Conservation (phyloP, 2,329 filamentous ascomycete species). For the Calonectria naviculata region DNA sequence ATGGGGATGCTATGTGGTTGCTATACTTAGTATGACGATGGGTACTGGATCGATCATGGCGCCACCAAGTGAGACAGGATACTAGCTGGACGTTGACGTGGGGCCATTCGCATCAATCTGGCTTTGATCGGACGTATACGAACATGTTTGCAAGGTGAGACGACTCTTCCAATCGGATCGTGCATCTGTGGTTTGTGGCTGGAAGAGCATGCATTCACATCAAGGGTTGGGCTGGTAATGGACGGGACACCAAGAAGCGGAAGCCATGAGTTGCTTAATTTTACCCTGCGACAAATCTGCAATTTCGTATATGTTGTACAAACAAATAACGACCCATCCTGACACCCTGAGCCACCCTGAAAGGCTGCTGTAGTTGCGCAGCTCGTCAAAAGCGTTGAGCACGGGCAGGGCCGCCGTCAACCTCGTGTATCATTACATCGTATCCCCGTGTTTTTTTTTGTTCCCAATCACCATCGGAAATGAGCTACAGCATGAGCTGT, state of each 20-base stretch:
- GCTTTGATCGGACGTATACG: neutral
- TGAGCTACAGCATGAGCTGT: neutral
- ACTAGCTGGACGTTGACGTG: neutral
- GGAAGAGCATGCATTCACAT: neutral
- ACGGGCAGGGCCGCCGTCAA: constrained; percentile 2
- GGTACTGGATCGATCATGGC: neutral
- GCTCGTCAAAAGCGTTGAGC: constrained; percentile 11
- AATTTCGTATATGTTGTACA: constrained; percentile 24
- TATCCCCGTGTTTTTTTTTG: constrained; percentile 16
- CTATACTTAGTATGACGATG: neutral
- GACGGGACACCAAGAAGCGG: neutral
- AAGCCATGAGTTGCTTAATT: constrained; percentile 31
- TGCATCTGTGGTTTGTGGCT: neutral
- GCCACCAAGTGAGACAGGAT: constrained; percentile 5
- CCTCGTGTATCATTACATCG: constrained; percentile 17
- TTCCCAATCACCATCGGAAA: constrained; percentile 14
- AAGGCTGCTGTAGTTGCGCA: neutral
- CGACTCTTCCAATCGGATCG: constrained; percentile 3
- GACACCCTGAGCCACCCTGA: constrained; percentile 19
- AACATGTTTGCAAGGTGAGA: constrained; percentile 1
- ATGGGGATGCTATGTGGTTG: neutral
- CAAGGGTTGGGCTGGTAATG: neutral
- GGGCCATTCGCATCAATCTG: neutral
- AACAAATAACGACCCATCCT: constrained; percentile 24
- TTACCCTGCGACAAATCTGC: constrained; percentile 28